Evolutionary conservation across 2,329 filamentous ascomycete species (phyloP).

Genomic region (Penicillium hordei): DNA sequence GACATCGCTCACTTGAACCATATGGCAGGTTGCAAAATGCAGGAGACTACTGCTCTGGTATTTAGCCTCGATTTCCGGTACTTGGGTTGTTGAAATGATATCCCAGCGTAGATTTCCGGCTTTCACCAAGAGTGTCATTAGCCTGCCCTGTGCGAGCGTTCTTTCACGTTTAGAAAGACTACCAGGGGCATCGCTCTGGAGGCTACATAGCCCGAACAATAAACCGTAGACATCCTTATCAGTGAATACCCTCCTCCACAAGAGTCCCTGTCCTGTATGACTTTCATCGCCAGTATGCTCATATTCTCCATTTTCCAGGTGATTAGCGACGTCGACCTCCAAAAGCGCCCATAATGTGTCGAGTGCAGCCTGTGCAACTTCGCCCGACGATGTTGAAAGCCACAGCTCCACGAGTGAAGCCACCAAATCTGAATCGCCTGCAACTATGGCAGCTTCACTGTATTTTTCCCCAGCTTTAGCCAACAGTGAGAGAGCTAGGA

Average conservation of each 20-base stretch:
- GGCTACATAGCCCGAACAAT: conserved; percentile 57
- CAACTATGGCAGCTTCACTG: conserved; percentile 59
- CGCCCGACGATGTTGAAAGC: conserved; percentile 57
- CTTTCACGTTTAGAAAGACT: conserved; percentile 52
- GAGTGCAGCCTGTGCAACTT: conserved; percentile 55
- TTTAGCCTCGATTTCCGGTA: conserved; percentile 52
- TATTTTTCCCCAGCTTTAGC: conserved; percentile 54
- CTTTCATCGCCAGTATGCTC: conserved; percentile 20
- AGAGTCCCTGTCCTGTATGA: conserved; percentile 49
- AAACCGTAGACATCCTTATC: conserved; percentile 59
- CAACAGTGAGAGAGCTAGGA: conserved; percentile 56
- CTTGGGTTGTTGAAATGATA: conserved; percentile 52
- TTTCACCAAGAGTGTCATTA: conserved; percentile 59
- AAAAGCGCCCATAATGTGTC: conserved; percentile 55
- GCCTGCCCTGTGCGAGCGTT: conserved; percentile 60
- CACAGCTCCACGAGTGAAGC: conserved; percentile 57
- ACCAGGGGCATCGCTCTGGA: conserved; percentile 38
- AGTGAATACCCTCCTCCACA: conserved; percentile 63
- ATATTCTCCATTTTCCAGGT: conserved; percentile 29
- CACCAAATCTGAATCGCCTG: conserved; percentile 56
- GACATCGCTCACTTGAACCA: conserved; percentile 60
- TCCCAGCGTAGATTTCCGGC: conserved; percentile 57
- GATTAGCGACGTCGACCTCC: conserved; percentile 48
- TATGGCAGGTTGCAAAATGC: conserved; percentile 55
- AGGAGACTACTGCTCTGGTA: conserved; percentile 49